These are phyloP conservation scores for Euphorbia peplus DNA, from an alignment of 345 rosid genomes.

Conservation along the genomic window DNA sequence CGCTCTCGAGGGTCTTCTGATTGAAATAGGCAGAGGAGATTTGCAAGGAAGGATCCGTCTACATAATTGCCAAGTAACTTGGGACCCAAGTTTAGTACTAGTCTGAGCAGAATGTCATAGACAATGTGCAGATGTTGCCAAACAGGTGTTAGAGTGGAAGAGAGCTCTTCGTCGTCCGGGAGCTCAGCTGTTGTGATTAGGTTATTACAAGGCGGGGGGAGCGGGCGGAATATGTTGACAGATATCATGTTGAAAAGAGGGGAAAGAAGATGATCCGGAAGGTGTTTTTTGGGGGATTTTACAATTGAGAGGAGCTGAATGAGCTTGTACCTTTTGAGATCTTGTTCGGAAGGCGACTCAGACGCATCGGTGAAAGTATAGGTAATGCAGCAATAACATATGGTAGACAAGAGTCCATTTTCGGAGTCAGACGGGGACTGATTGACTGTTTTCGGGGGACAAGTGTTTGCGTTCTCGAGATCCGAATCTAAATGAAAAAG, in stretches of 20 bases:
- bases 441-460: constrained; percentile 11
- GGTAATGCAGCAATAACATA: constrained; percentile 34
- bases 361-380: constrained; percentile 48
- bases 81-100: constrained; percentile 39
- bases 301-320: constrained; percentile 39
- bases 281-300: constrained; percentile 30
- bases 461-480: neutral
- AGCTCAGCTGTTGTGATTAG: constrained; percentile 20
- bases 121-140: constrained; percentile 59
- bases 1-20: constrained; percentile 63
- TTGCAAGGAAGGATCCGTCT: constrained; percentile 37
- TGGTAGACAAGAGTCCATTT: constrained; percentile 30
- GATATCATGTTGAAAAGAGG: constrained; percentile 51
- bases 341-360: constrained; percentile 52
- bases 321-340: constrained; percentile 46
- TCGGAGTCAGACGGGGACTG: constrained; percentile 23
- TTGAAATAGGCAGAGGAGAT: constrained; percentile 49
- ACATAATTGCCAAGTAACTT: constrained; percentile 36
- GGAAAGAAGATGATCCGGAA: constrained; percentile 28
- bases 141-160: constrained; percentile 25
- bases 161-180: constrained; percentile 45
- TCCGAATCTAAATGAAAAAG: constrained; percentile 42
- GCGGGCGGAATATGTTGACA: constrained; percentile 51
- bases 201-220: constrained; percentile 43
- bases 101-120: constrained; percentile 44